Evolutionary conservation across 495 filamentous ascomycete species (phyloP), one percentile per base, ranked within the genome.

Genomic region (Penicillium samsonianum): DNA sequence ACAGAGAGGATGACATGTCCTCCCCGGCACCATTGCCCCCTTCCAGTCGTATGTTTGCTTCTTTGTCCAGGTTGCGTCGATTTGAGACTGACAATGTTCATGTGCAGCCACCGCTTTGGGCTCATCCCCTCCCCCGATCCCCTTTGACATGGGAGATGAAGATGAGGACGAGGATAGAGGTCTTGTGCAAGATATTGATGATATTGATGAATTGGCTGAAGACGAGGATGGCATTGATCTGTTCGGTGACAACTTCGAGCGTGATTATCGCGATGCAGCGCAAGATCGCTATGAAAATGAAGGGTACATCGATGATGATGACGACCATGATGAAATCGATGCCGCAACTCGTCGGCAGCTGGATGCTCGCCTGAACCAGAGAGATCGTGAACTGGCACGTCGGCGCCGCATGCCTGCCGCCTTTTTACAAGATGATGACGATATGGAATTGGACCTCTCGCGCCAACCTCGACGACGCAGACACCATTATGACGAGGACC

Each of bases 141-240:
- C 84, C 40, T 78, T 80, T 38, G 80, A 85, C 50, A 63, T 67
- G 23, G 77, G 75, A 22, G 78, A 93, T 62, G 87, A 92, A n/a
- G 87, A 92, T 35, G 87, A 92, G 52, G 82, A 85, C 37, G 86
- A 88, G 41, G 89, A 90, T 47, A 79, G 82, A 50, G 88, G 91
- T 58, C 71, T 95, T 6, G 78, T 87, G 43, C 86, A 81, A 45
- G 91, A 96, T 65, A 85, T 97, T 62, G 92, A 97, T 54, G 95
- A 99, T 64, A 83, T 91, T 44, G 95, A 98, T 62, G 95, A 99
- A 72, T 84, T 92, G 84, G 95, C 92, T 11, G 95, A 98, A 70
- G 94, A 98, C 65, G 90, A 94, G 63, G 89, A 87, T 43, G 90
- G 90, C 17, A 96, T 97, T 63, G 93, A 99, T 74, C 83, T 99